Percentiles rank a stretch among this genome's conserved stretches.
Evolutionary conservation across 1,284 basidiomycete species (phyloP).

Genomic region (Ceratobasidium sp.): DNA sequence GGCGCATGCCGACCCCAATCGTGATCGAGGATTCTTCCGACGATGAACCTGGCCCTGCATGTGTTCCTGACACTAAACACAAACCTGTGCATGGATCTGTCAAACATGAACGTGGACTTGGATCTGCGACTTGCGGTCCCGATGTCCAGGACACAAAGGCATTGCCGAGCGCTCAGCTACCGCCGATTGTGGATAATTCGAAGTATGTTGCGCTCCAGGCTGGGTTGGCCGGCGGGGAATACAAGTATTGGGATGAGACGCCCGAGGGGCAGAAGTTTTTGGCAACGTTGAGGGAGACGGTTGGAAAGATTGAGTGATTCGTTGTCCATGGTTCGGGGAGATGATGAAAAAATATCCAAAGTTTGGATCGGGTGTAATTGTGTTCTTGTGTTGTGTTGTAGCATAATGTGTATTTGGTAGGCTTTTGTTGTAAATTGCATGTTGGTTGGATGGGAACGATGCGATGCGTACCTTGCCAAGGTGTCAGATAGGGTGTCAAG

Average conservation of each 20-base stretch:
- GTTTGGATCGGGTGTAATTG: background rate
- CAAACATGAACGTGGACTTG: background rate
- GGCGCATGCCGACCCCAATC: background rate
- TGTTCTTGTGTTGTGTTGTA: background rate
- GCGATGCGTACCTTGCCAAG: background rate
- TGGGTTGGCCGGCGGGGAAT: background rate
- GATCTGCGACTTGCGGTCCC: background rate
- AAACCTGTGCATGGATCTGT: background rate
- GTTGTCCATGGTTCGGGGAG: background rate
- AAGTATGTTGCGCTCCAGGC: background rate
- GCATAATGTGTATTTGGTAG: background rate
- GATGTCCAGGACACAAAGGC: background rate
- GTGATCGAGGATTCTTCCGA: background rate
- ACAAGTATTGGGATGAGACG: background rate
- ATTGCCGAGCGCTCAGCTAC: background rate
- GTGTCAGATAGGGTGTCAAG: background rate
- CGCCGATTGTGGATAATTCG: background rate
- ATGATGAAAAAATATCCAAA: background rate
- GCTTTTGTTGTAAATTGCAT: conserved; percentile 1
- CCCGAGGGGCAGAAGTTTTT: background rate
- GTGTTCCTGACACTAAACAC: background rate
- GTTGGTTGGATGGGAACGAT: background rate
- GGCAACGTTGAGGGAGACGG: background rate
- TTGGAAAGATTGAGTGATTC: background rate
- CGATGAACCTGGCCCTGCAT: background rate